Base-by-base conservation (phyloP, 129 eudicot genomes). In the Saposhnikovia divaricata region DNA sequence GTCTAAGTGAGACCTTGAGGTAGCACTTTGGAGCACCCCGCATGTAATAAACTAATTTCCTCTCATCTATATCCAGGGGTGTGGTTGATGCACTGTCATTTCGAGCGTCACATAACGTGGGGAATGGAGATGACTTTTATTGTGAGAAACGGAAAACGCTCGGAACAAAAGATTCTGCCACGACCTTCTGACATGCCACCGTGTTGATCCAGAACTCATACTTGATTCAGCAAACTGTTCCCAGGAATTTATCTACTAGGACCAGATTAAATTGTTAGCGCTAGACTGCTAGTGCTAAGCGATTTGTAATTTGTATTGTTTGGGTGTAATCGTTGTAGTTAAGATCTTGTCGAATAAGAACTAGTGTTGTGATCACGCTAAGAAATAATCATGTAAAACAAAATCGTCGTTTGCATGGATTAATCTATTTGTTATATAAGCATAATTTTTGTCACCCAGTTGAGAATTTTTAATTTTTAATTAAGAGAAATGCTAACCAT, bases 101-200 rank as follows among this genome's bases (percentile, higher is more conserved):
- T 72, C 13, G 76, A 72, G 76, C 76, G 76, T 9, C 76, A 72
- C 50, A 18, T 40, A 18, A 39, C 81, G 2, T 89, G 91, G 93
- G 93, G 93, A 28, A 90, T 90, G 94, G 88, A 72, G 77, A 83
- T 80, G 81, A 79, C 65, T 6, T 90, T 90, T 87, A 87, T 87
- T 12, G 81, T 82, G 14, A 78, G 77, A 37, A 83, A 90, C 55
- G 93, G 91, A 9, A 82, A 79, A 12, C 51, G 50, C 21, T 9
- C 81, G 0, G 74, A 70, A 2, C 83, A 81, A 8, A 47, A 38
- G 8, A 75, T 90, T 34, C 63, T 87, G 81, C 88, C 89, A 37
- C 85, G 88, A n/a, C 93, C 93, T 18, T 55, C 73, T 25, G 84
- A 90, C 70, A 85, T 87, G 89, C 93, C 93, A 34, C 79, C 84